Evolutionary conservation across 2,329 filamentous ascomycete species (phyloP), one percentile per base, ranked within the genome.

Genomic region (Botrytis elliptica): DNA sequence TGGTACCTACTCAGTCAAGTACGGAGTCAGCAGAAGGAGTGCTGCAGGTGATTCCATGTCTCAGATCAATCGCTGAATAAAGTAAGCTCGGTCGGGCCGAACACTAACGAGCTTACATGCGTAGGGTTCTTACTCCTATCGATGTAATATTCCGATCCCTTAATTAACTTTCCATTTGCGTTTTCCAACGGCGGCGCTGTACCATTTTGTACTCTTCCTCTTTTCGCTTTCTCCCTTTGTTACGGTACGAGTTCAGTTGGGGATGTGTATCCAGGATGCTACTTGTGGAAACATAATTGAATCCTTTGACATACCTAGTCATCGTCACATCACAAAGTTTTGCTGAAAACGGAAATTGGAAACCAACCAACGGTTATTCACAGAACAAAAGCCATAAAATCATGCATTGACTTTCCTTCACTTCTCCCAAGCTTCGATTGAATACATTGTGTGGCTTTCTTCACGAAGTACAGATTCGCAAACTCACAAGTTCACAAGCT

Each of bases 71-170:
- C 64, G 12, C 20, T 25, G 33, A 49, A 65, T 49, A 36, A 22
- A 36, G 42, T 29, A n/a, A 38, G 7, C 33, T 49, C 20, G 64
- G 44, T 52, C 20, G 44, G 22, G 62, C 38, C 29, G 42, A 38
- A 49, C 22, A 67, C 9, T 64, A 44, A 64, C 38, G 38, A 63
- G 36, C 60, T 42, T 38, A 38, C 10, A 38, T 36, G 20, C 6
- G 29, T 49, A 66, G 44, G 44, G 33, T 55, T 66, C 64, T 52
- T n/a, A 55, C 65, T 67, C 33, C 65, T 40, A 46, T 64, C 14
- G 14, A 40, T 63, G 12, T 42, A 16, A 40, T 63, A 25, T 42
- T 40, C 36, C 60, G 36, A 40, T 40, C 60, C 60, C 33, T 60
- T 36, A n/a, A 64, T 60, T 36, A n/a, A 64, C 60, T 64, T 44